Percentiles rank a stretch among this genome's conserved stretches.
Evolutionary conservation across 2,329 filamentous ascomycete species (phyloP).

Genomic region (Paraconiothyrium sp.): DNA sequence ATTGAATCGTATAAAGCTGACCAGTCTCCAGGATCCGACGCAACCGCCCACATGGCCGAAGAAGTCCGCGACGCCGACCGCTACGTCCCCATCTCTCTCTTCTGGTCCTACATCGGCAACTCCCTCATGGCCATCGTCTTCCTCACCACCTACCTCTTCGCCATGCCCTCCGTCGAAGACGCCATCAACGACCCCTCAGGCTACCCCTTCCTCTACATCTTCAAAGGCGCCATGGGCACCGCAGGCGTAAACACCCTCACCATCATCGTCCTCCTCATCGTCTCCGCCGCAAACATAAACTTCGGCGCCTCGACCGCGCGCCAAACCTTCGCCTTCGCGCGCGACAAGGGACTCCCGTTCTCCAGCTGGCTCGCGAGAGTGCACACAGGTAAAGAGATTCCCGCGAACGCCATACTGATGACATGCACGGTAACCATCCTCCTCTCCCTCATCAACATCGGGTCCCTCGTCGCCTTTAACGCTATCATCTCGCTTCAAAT

Average conservation of each 20-base stretch:
- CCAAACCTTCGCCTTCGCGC: slow-evolving; percentile 49
- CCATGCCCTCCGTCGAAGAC: slow-evolving; percentile 42
- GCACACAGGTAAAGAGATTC: slow-evolving; percentile 37
- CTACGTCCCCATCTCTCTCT: slow-evolving; percentile 52
- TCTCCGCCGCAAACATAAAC: slow-evolving; percentile 43
- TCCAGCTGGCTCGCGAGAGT: slow-evolving; percentile 40
- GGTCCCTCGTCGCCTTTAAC: slow-evolving; percentile 48
- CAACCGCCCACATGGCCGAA: slow-evolving; percentile 55
- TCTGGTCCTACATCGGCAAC: slow-evolving; percentile 53
- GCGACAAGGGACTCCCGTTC: slow-evolving; percentile 48
- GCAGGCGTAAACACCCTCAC: slow-evolving; percentile 43
- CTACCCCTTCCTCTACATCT: slow-evolving; percentile 50
- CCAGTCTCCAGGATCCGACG: slow-evolving; percentile 34
- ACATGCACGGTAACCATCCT: slow-evolving; percentile 42
- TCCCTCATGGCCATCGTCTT: slow-evolving; percentile 48
- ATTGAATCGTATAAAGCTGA: background rate
- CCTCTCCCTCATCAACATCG: slow-evolving; percentile 53
- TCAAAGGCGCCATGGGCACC: slow-evolving; percentile 34
- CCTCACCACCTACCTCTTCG: slow-evolving; percentile 45
- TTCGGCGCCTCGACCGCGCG: slow-evolving; percentile 45
- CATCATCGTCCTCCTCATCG: slow-evolving; percentile 41
- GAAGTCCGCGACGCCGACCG: slow-evolving; percentile 53
- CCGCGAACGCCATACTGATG: slow-evolving; percentile 43
- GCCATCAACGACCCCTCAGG: slow-evolving; percentile 40
- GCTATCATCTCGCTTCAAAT: slow-evolving; percentile 52